Percentiles rank a stretch among this genome's conserved stretches.
Conservation (phyloP, 2,329 filamentous ascomycete genomes). For the Cylindrodendrum hubeiense region DNA sequence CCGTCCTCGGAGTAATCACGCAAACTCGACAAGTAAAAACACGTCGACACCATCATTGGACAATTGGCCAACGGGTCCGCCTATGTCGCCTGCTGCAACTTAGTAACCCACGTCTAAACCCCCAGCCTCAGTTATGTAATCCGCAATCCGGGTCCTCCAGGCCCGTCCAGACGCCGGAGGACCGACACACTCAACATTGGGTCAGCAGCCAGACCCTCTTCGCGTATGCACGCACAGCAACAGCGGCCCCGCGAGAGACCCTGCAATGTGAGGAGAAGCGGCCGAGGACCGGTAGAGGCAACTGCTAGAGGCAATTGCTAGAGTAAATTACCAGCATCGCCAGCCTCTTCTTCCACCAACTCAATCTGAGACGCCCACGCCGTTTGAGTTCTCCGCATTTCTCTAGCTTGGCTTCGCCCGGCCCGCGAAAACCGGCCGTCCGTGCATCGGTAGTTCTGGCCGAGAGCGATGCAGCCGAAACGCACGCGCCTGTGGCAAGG, state of each 20-base stretch:
- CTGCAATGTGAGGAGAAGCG: not conserved
- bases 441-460: constrained; percentile 6
- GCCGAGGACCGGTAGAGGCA: not conserved
- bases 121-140: constrained; percentile 19
- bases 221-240: not conserved
- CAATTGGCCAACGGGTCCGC: not conserved
- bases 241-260: not conserved
- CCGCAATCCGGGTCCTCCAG: not conserved
- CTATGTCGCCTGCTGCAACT: not conserved
- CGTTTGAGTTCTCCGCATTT: not conserved
- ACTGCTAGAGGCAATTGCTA: not conserved
- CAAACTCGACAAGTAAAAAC: not conserved
- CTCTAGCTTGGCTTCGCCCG: not conserved
- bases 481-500: no score
- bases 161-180: not conserved
- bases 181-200: not conserved
- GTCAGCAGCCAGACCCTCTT: not conserved
- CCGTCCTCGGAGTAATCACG: not conserved
- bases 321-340: no score
- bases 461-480: not conserved
- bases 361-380: constrained; percentile 1
- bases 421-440: not conserved
- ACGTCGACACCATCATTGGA: not conserved
- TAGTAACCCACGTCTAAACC: constrained; percentile 19
- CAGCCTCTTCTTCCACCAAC: not conserved